Base-by-base conservation (phyloP, 495 filamentous ascomycete species). In the Poronia punctata region DNA sequence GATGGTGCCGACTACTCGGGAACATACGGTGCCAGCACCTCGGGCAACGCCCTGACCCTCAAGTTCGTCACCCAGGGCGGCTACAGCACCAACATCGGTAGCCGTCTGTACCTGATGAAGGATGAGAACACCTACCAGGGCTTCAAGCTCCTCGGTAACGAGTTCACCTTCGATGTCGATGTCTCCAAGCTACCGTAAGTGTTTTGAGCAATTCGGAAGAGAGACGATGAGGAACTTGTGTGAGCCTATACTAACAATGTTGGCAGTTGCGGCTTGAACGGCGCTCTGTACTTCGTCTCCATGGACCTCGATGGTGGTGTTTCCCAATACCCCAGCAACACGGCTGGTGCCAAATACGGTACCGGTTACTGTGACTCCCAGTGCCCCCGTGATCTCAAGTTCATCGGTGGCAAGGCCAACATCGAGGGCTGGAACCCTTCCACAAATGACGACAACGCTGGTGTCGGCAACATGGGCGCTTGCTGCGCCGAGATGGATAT, bases 401-500 rank as follows among this genome's bases (percentile, higher is more conserved):
- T 54, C 45, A 65, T 68, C 54, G 56, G 53, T 52, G 64, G 64
- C 39, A 46, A 54, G 57, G 54, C 18, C 9, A 35, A 35, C 19
- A 20, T 20, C 2, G 32, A 35, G 15, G 8, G 14, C 15, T 35
- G 32, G 32, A 21, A 40, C 21, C 54, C 68, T 14, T 79, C 76
- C 3, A 20, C 48, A 33, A 78, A 67, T 50, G 73, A 82, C 54
- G 38, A 51, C 39, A 78, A 76, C 59, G 64, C 74, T 19, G 79
- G 80, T 17, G 38, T 66, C 17, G 79, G 78, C 23, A 50, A 57
- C 43, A 62, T 72, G 37, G 80, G 80, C 45, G 68, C 76, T 40
- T 85, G 80, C 73, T 85, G 82, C 61, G 70, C 75, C 4, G 82
- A 86, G 61, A 79, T 86, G 72, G 80, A 86, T 51, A 71, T 84